Evolutionary conservation across 805 yeast genomes (phyloP), one percentile per base, ranked within the genome.

Genomic region (Candida jianshihensis): DNA sequence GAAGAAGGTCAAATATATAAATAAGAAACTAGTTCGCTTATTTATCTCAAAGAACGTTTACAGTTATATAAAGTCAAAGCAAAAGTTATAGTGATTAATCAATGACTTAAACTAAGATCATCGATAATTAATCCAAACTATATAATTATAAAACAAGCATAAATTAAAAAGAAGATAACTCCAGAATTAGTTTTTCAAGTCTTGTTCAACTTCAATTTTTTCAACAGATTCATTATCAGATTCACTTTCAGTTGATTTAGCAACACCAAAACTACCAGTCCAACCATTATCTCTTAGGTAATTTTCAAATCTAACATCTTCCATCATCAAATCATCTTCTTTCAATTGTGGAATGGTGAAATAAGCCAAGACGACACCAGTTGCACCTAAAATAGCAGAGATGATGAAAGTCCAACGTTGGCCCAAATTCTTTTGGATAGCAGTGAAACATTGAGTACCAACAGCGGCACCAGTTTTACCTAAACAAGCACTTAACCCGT

Each of bases 391-490:
- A 35, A 73, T 63, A 12, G 92, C 92, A 19, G 89, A 83, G 48
- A 83, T 79, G 46, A 83, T 82, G 49, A 83, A 83, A 6, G 90
- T 82, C 85, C 86, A 83, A 41, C 63, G 63, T 47, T 73, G 64
- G 25, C 92, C 92, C 43, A 79, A 63, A 51, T 80, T 57, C 28
- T 50, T 57, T 58, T 78, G 75, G 46, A 83, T 81, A 14, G 86
- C 82, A 9, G 78, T 73, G 60, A 84, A 83, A 14, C 71, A 71
- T 54, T 78, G 73, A 18, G 88, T 81, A 20, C 92, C 92, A 16
- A 81, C 77, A 17, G 81, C 88, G n/a, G 90, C 92, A 38, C 92
- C 94, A 19, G 80, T 81, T 57, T 83, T 83, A 39, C 92, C 92
- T 33, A 81, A 63, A 4, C 89, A 92, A 26, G 92, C 92, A 32